Percentiles rank a stretch among this genome's conserved stretches.
phyloP scores from a whole-genome alignment of 1,284 basidiomycete species.

The Cutaneotrichosporon cutaneum region DNA sequence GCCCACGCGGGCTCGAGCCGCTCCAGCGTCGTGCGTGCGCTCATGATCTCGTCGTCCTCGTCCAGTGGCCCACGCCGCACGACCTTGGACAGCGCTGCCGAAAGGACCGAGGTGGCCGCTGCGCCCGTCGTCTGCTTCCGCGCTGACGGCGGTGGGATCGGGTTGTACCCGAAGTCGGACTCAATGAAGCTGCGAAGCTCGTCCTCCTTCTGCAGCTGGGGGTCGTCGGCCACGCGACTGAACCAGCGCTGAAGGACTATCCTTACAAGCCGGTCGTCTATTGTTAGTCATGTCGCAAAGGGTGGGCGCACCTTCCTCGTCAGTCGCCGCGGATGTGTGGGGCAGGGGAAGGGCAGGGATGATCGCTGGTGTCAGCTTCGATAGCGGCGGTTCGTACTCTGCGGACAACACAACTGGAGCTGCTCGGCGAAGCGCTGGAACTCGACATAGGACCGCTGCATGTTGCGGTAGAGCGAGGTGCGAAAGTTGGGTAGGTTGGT shows the following conservation, averaged over 20 bases:
- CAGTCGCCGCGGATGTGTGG: constrained; percentile 88
- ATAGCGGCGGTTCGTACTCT: constrained; percentile 55
- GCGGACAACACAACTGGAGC: constrained; percentile 75
- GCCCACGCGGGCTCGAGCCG: constrained; percentile 85
- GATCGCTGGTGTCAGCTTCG: constrained; percentile 59
- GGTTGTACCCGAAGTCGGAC: constrained; percentile 76
- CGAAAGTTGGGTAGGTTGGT: constrained; percentile 90
- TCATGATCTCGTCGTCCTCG: constrained; percentile 66
- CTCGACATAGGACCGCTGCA: constrained; percentile 84
- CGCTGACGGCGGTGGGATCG: constrained; percentile 60
- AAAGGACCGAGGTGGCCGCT: constrained; percentile 38
- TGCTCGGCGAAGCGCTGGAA: constrained; percentile 89
- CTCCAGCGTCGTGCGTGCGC: constrained; percentile 84
- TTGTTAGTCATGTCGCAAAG: not conserved
- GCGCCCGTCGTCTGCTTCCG: constrained; percentile 61
- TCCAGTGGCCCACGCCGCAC: constrained; percentile 52
- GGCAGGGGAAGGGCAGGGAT: constrained; percentile 85
- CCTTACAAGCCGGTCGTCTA: constrained; percentile 81
- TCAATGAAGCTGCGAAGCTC: constrained; percentile 89
- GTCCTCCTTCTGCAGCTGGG: constrained; percentile 79
- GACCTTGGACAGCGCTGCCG: constrained; percentile 50
- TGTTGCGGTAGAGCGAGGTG: constrained; percentile 81
- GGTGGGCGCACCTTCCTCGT: constrained; percentile 69
- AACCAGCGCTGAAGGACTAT: constrained; percentile 92
- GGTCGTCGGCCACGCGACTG: constrained; percentile 81